Evolutionary conservation across 192 early-diverging fungal species (phyloP), one percentile per base, ranked within the genome.

Genomic region (Linnemannia schmuckeri): DNA sequence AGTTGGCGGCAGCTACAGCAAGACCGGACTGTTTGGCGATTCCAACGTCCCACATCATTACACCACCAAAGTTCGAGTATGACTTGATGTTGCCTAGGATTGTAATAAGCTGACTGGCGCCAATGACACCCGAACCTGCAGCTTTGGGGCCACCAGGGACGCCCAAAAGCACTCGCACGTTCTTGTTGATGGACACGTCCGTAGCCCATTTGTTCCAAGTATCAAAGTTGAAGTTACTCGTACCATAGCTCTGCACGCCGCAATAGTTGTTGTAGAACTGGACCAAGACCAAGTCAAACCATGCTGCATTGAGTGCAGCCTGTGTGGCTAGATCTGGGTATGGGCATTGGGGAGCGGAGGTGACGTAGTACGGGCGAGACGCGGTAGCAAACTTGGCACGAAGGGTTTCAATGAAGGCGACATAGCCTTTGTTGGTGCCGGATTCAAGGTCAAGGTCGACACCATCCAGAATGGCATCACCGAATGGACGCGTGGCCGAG

Each of bases 181-280:
- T 78, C 63, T 89, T 90, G 83, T 93, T 93, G 54, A 78, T 83
- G 7, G 92, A 88, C 68, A 90, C 82, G 15, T 88, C 80, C 42
- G 80, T 91, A 30, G 92, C 91, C 92, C 92, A 93, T 44, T 74
- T 75, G 81, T 93, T 91, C 93, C 93, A 93, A 7, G 78, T 55
- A 20, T 89, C 90, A 77, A 90, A 92, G 85, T 91, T 93, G 88
- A 91, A 91, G 33, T 81, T 86, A 66, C 87, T 44, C 7, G 52
- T 79, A 30, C 71, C 78, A 24, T 55, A 92, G 20, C 85, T 77
- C 63, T 88, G 85, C 24, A 88, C 85, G 18, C 90, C 89, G 71
- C 93, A 93, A 40, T 84, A 92, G 88, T 93, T 93, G 87, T 93
- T 93, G 83, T 93, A 94, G 81, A 93, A 93, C 68, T 94, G 92